Base-by-base conservation (phyloP, 164 flowering plant species). In the Vitis cinerea region DNA sequence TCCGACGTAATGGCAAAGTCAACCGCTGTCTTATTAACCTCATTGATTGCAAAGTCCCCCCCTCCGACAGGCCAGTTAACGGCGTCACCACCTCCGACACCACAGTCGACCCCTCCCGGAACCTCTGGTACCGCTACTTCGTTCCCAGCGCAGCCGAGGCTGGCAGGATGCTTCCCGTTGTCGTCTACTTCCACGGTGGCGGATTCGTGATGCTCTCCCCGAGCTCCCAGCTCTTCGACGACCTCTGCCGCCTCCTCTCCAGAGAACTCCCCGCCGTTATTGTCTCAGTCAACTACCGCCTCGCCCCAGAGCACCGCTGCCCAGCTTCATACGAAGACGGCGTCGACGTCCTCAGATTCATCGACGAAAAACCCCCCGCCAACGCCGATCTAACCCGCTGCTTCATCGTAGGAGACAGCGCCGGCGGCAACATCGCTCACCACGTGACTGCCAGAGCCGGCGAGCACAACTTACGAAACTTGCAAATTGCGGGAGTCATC, bases 271-370 rank as follows among this genome's bases (percentile, higher is more conserved):
- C n/a, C 7, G 71, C 77, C 4, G 53, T 78, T 19, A 53, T 82
- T n/a, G 66, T 84, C 61, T 82, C 87, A 1, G 85, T 78, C 62
- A 75, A 77, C 63, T 83, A 83, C 77, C 79, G 83, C 13, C 78
- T 76, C 14, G 9, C 82, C 10, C 83, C 82, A 7, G 86, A 83
- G 52, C 66, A 79, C 48, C 65, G 75, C 0, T 75, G n/a, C 9
- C 87, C 85, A 1, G 15, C 67, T 8, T 76, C 58, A 0, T 79
- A 81, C 81, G 83, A 83, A 4, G 84, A 83, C 61, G 81, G 79
- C 1, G 52, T 75, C 49, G 78, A 77, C 64, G 78, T 53, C 9
- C n/a, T 83, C 19, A 59, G 49, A 6, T 77, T 57, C 60, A 44
- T 77, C 2, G 72, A 72, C 19, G 6, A 29, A 17, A 56, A 13